Base-by-base conservation (phyloP, 169 alveolate species). In the Cryptosporidium felis region DNA sequence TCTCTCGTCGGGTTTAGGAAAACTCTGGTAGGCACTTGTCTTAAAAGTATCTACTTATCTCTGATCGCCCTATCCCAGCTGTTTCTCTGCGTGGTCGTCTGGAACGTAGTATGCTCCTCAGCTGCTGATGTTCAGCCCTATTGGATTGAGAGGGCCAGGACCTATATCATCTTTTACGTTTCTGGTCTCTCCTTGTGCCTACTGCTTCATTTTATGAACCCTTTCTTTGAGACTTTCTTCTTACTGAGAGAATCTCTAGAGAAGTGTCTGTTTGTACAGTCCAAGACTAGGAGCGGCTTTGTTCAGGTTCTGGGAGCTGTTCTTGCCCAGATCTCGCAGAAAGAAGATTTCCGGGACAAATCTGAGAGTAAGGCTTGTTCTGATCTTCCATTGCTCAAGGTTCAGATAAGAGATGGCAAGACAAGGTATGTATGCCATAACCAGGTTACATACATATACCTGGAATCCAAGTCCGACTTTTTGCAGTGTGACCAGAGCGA, bases 101-200 rank as follows among this genome's bases (percentile, higher is more conserved):
- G 85, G 85, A 74, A 74, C 41, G 85, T 74, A n/a, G 61, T 74
- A n/a, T 74, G 85, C 10, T 30, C 74, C 6, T 21, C 85, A 18
- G 5, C 74, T 6, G 5, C 18, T 21, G 66, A 58, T 3, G 60
- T 74, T 3, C 85, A 53, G 44, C 85, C 85, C 1, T 74, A 53
- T 18, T 74, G 85, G 85, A 34, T n/a, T 10, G 41, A 26, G 12
- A 74, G 85, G 56, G 85, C 85, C 21, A 49, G 56, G 23, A 56
- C 85, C 16, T 74, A 74, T 16, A 74, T 74, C 12, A 40, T 74
- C 5, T 74, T 74, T 18, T 74, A 74, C 42, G 41, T 60, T 4
- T 41, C 67, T 3, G 85, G 85, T n/a, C 21, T 74, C 8, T 21
- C 42, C 0, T 6, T 53, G 59, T 49, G 74, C 28, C 6, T 74